Evolutionary conservation across 2,329 filamentous ascomycete species (phyloP).

Genomic region (Calonectria pseudoreteaudii): DNA sequence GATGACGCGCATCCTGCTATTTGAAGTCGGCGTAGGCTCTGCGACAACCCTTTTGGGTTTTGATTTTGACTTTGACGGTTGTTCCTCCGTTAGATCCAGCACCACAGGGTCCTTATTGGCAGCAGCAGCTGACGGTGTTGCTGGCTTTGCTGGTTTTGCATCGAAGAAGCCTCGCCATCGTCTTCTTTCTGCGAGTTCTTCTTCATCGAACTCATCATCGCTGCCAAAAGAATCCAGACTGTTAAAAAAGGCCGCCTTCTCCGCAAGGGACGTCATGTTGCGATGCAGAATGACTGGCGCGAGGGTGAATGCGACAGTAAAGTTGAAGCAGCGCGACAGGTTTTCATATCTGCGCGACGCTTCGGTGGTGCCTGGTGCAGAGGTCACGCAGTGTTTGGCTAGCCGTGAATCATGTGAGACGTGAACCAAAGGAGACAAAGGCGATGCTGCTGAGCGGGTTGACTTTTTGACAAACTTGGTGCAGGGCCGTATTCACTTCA

Average conservation of each 20-base stretch:
- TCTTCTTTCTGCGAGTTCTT: constrained; percentile 50
- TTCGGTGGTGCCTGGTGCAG: constrained; percentile 16
- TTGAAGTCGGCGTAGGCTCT: constrained; percentile 27
- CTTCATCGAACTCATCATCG: constrained; percentile 44
- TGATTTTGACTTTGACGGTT: constrained; percentile 22
- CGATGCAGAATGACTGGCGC: not conserved
- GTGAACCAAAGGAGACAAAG: not conserved
- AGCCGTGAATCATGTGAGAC: constrained; percentile 18
- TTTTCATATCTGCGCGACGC: constrained; percentile 4
- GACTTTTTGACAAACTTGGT: not conserved
- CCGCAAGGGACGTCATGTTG: constrained; percentile 47
- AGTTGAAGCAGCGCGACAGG: not conserved
- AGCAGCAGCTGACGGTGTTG: not conserved
- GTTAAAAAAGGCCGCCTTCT: constrained; percentile 62
- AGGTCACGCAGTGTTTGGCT: not conserved
- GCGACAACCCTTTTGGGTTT: constrained; percentile 37
- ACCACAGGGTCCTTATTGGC: constrained; percentile 20
- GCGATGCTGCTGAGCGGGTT: constrained; percentile 7
- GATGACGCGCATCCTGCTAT: constrained; percentile 34
- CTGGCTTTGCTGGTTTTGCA: constrained; percentile 20
- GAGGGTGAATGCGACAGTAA: not conserved
- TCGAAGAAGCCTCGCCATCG: constrained; percentile 46
- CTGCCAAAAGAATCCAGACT: constrained; percentile 52
- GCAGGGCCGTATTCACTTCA: not conserved
- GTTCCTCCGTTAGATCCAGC: constrained; percentile 31